Percentiles rank a stretch among this genome's conserved stretches.
phyloP scores from a whole-genome alignment of 2,329 filamentous ascomycete genomes.

The Pseudocercospora fijiensis region DNA sequence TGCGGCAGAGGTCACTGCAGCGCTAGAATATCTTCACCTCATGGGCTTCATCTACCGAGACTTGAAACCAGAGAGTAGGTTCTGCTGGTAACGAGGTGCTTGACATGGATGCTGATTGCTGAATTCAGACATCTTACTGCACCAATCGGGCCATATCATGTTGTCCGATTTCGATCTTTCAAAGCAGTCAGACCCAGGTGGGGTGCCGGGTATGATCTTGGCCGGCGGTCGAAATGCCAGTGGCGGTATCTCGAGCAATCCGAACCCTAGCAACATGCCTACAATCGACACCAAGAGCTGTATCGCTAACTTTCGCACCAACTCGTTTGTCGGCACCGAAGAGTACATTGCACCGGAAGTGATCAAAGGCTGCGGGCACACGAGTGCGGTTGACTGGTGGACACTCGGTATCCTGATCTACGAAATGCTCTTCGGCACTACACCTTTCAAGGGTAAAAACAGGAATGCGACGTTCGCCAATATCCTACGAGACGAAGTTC shows the following conservation, averaged over 20 bases:
- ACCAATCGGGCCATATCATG: conserved; percentile 99
- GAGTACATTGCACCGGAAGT: conserved; percentile 99
- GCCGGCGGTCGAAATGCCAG: conserved; percentile 63
- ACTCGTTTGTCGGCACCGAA: conserved; percentile 97
- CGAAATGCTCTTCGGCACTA: conserved; percentile 98
- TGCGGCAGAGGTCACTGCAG: conserved; percentile 93
- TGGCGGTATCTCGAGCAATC: conserved; percentile 66
- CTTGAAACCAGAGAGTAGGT: conserved; percentile 91
- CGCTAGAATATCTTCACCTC: conserved; percentile 91
- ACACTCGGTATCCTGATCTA: conserved; percentile 95
- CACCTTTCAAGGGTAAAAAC: conserved; percentile 99
- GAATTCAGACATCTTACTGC: conserved; percentile 82
- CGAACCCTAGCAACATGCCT: conserved; percentile 66
- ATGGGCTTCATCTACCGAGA: conserved; percentile 99
- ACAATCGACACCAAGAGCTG: conserved; percentile 99
- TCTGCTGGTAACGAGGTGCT: background rate
- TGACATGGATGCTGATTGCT: conserved; percentile 39
- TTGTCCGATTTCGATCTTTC: conserved; percentile 97
- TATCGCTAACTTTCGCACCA: conserved; percentile 96
- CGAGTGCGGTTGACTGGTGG: conserved; percentile 99
- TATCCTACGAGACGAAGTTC: conserved; percentile 91
- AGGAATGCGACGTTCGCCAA: conserved; percentile 97
- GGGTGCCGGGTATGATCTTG: conserved; percentile 96
- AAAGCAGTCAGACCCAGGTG: conserved; percentile 93
- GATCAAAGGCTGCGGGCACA: conserved; percentile 97